These are phyloP conservation scores for Tricholoma terreum DNA, from an alignment of 768 basidiomycete genomes.

Conservation along the genomic window DNA sequence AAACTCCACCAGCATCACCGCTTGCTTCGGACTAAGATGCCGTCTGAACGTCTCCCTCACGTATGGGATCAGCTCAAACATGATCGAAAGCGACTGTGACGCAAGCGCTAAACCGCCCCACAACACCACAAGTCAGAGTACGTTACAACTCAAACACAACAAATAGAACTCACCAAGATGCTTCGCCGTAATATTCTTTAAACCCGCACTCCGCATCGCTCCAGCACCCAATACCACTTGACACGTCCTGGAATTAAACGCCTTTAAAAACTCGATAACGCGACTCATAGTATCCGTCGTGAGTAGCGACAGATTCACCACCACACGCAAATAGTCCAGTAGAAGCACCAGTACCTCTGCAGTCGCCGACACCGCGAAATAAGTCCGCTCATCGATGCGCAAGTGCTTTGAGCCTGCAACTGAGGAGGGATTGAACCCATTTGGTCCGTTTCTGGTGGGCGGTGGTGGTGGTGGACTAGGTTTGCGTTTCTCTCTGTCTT, in stretches of 20 bases:
- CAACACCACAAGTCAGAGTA: background rate
- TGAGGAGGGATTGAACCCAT: conserved; percentile 6
- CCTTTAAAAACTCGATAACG: conserved; percentile 93
- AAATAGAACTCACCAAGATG: conserved; percentile 69
- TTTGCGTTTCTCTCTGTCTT: background rate
- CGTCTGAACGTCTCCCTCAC: conserved; percentile 92
- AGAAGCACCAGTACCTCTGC: conserved; percentile 68
- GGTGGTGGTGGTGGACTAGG: background rate
- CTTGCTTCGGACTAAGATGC: conserved; percentile 91
- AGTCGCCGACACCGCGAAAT: conserved; percentile 86
- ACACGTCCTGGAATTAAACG: conserved; percentile 97
- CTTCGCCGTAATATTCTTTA: conserved; percentile 98
- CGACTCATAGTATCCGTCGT: conserved; percentile 95
- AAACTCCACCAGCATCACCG: conserved; percentile 96
- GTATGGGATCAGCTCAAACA: conserved; percentile 92
- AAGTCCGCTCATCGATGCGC: conserved; percentile 79
- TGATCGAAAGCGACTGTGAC: conserved; percentile 92
- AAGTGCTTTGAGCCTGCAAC: conserved; percentile 51
- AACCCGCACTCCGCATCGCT: conserved; percentile 96
- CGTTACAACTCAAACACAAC: conserved; percentile 1
- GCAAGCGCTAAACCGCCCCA: conserved; percentile 65
- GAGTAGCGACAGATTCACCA: conserved; percentile 83
- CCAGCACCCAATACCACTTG: conserved; percentile 98
- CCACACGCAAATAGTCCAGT: conserved; percentile 81
- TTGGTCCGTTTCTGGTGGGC: background rate